Base-by-base conservation (phyloP, 139 green algal genomes). In the Yamagishiella unicocca region DNA sequence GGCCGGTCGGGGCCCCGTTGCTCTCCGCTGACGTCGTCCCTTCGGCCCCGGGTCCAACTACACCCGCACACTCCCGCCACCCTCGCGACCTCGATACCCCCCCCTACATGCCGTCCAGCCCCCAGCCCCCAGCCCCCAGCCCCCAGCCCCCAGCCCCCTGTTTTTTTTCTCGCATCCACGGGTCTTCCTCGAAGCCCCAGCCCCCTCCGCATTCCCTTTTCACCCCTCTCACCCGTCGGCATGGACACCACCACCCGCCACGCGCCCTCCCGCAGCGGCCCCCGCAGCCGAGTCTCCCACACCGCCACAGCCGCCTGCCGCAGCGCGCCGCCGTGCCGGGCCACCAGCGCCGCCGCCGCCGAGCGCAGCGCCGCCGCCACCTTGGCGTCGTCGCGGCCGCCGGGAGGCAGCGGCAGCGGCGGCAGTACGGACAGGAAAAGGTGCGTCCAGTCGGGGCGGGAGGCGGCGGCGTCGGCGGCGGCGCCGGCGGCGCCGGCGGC, bases 171-270 rank as follows among this genome's bases (percentile, higher is more conserved):
- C n/a, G n/a, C n/a, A n/a, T n/a, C n/a, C n/a, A n/a, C n/a, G n/a
- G n/a, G n/a, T n/a, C n/a, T n/a, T n/a, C n/a, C n/a, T n/a, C n/a
- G n/a, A n/a, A n/a, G n/a, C n/a, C n/a, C n/a, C n/a, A n/a, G n/a
- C n/a, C n/a, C n/a, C n/a, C n/a, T n/a, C n/a, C n/a, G 50, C 17
- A 17, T 25, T 12, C 50, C 50, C 17, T 25, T 17, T 61, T 61
- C 53, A 14, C 55, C 38, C 71, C 3, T 54, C 74, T 43, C 31
- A 82, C 74, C 93, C 45, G 94, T 97, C 38, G 96, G 96, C 22
- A 95, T 91, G 0, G 95, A 96, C 7, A 96, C 93, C 17, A 99
- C 91, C 66, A 99, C 84, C 3, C 97, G 90, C 97, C 97, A 99
- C 12, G 94, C 61, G 93, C 37, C 92, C 93, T 83, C 84, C 43